Evolutionary conservation across 2,329 filamentous ascomycete species (phyloP).

Genomic region (Metarhizium rileyi): DNA sequence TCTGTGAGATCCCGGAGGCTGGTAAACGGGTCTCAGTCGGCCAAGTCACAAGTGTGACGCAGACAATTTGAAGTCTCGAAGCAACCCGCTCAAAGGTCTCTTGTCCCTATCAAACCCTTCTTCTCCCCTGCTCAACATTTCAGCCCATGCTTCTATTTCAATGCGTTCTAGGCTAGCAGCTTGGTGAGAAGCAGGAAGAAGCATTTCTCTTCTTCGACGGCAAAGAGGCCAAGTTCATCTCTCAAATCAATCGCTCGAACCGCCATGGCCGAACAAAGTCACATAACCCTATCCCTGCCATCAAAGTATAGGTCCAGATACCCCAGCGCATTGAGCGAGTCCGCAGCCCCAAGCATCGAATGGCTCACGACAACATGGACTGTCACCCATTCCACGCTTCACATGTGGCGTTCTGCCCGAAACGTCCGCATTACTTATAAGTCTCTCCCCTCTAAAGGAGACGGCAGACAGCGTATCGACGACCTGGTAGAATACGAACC

Average conservation of each 20-base stretch:
- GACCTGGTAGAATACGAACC: slow-evolving; percentile 65
- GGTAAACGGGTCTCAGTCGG: neutral
- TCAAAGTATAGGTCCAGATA: slow-evolving; percentile 35
- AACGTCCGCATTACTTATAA: slow-evolving; percentile 76
- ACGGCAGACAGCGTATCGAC: slow-evolving; percentile 44
- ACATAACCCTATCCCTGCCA: slow-evolving; percentile 26
- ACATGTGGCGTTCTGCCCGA: slow-evolving; percentile 71
- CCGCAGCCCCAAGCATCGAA: slow-evolving; percentile 38
- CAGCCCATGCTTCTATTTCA: too few species aligned
- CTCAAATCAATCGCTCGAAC: neutral
- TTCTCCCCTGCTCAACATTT: too few species aligned
- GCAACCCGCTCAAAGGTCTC: too few species aligned
- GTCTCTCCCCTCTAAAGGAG: slow-evolving; percentile 31
- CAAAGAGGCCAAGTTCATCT: neutral
- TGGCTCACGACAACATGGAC: slow-evolving; percentile 61
- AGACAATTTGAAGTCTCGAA: too few species aligned
- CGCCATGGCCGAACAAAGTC: slow-evolving; percentile 9
- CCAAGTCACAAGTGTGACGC: too few species aligned
- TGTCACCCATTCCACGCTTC: slow-evolving; percentile 65
- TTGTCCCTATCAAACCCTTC: too few species aligned
- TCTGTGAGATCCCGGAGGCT: slow-evolving; percentile 3
- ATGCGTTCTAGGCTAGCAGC: too few species aligned
- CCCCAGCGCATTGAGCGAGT: slow-evolving; percentile 14
- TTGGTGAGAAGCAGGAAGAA: too few species aligned
- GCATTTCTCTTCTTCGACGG: too few species aligned